Conservation (phyloP, 768 basidiomycete species). For the Amanita molliuscula region DNA sequence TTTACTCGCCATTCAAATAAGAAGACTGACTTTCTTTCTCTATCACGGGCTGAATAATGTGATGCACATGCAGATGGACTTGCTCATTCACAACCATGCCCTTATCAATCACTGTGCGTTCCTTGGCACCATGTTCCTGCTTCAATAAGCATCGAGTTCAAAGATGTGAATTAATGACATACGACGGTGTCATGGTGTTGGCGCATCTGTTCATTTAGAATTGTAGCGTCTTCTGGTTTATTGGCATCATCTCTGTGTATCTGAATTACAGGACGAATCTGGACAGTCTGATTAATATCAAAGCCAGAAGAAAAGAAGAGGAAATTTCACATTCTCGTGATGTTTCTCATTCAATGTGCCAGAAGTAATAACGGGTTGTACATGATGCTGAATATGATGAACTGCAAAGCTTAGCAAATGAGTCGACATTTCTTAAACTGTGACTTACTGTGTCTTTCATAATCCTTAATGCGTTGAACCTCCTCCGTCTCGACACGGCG, state of each 20-base stretch:
- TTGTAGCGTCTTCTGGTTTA: slow-evolving; percentile 16
- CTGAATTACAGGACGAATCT: slow-evolving; percentile 18
- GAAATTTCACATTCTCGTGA: slow-evolving; percentile 13
- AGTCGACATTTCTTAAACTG: not conserved
- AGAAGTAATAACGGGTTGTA: slow-evolving; percentile 20
- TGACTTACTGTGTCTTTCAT: slow-evolving; percentile 23
- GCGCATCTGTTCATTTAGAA: slow-evolving; percentile 18
- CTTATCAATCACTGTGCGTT: slow-evolving; percentile 22
- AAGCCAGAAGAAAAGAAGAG: no score
- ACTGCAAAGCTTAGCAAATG: slow-evolving; percentile 11
- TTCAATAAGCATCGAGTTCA: not conserved
- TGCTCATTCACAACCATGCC: slow-evolving; percentile 21
- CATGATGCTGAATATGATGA: slow-evolving; percentile 29
- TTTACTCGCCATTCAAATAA: not conserved
- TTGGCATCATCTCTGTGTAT: slow-evolving; percentile 20
- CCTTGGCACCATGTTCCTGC: slow-evolving; percentile 16
- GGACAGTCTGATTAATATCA: not conserved
- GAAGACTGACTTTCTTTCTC: slow-evolving; percentile 25
- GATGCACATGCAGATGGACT: slow-evolving; percentile 25
- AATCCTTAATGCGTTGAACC: slow-evolving; percentile 20
- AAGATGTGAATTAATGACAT: slow-evolving; percentile 2
- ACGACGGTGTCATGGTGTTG: slow-evolving; percentile 19
- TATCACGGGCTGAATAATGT: slow-evolving; percentile 27
- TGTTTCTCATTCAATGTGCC: slow-evolving; percentile 17
- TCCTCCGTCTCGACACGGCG: slow-evolving; percentile 21